These are phyloP conservation scores for Pythium grandisporangium DNA, from an alignment of 352 stramenopile species.

Conservation along the genomic window DNA sequence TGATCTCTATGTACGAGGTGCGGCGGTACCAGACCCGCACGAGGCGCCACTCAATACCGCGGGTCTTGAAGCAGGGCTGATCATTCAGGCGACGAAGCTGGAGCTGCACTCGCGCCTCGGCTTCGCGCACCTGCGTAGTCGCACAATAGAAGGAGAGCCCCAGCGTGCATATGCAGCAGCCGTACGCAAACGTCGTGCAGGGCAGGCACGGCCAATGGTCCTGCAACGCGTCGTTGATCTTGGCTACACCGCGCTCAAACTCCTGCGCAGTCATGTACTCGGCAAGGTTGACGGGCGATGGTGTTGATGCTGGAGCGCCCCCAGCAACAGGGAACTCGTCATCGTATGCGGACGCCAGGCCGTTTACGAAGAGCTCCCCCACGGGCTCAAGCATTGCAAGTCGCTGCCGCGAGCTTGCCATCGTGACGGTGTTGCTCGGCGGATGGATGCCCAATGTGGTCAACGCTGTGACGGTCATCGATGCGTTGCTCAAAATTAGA, in stretches of 20 bases:
- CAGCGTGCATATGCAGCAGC: conserved; percentile 76
- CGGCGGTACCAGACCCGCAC: conserved; percentile 62
- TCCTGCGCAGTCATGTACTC: conserved; percentile 50
- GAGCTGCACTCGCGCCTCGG: conserved; percentile 46
- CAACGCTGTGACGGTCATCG: too few species aligned
- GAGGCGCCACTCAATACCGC: conserved; percentile 54
- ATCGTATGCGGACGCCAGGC: conserved; percentile 66
- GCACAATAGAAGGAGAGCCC: conserved; percentile 79
- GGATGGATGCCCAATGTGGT: too few species aligned
- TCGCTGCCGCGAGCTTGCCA: conserved; percentile 6
- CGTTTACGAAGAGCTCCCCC: conserved; percentile 76
- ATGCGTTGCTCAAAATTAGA: too few species aligned
- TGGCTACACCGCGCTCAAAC: conserved; percentile 46
- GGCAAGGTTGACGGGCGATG: conserved; percentile 21
- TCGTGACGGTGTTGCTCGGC: neutral
- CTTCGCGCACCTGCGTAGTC: conserved; percentile 59
- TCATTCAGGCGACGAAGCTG: conserved; percentile 69
- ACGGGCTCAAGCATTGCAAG: conserved; percentile 46
- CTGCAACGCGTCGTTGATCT: conserved; percentile 74
- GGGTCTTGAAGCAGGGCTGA: conserved; percentile 42
- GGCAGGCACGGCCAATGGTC: conserved; percentile 83
- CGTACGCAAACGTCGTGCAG: conserved; percentile 70
- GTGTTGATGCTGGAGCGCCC: too few species aligned
- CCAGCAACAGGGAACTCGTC: conserved; percentile 50
- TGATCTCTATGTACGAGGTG: conserved; percentile 63